Evolutionary conservation across 139 green algal species (phyloP).

Genomic region (Chlamydomonas incerta): DNA sequence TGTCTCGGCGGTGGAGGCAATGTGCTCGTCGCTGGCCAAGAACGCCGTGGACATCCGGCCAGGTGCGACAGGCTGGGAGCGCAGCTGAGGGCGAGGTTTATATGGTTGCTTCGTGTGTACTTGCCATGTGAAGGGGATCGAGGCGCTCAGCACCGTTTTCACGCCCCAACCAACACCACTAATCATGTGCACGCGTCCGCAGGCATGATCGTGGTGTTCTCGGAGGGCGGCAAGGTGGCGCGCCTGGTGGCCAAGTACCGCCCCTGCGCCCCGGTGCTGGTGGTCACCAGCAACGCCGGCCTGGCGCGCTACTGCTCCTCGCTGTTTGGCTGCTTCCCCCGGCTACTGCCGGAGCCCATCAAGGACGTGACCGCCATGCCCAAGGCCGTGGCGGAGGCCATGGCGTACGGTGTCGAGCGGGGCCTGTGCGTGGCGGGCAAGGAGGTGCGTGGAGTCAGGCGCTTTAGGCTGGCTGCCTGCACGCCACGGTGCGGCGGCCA

Average conservation of each 20-base stretch:
- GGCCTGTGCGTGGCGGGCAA: slow-evolving; percentile 68
- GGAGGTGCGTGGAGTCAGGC: too few species aligned
- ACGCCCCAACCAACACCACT: too few species aligned
- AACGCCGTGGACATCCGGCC: slow-evolving; percentile 63
- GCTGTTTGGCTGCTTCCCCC: slow-evolving; percentile 59
- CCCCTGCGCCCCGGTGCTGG: slow-evolving; percentile 68
- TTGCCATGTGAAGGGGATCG: too few species aligned
- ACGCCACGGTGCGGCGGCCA: too few species aligned
- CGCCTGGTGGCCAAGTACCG: slow-evolving; percentile 78
- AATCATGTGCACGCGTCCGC: not conserved
- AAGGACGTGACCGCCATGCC: slow-evolving; percentile 39
- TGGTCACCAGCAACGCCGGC: slow-evolving; percentile 59
- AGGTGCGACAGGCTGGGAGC: slow-evolving; percentile 26
- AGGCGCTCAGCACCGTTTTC: too few species aligned
- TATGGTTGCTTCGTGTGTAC: too few species aligned
- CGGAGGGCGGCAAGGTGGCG: slow-evolving; percentile 62
- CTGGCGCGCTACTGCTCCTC: slow-evolving; percentile 54
- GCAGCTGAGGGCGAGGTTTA: too few species aligned
- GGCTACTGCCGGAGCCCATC: slow-evolving; percentile 59
- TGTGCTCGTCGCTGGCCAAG: slow-evolving; percentile 62
- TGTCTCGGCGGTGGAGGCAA: slow-evolving; percentile 63
- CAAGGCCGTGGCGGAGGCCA: slow-evolving; percentile 41
- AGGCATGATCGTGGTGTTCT: slow-evolving; percentile 75
- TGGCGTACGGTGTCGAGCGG: slow-evolving; percentile 55
- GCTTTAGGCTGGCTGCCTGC: too few species aligned